Evolutionary conservation across 1,284 basidiomycete species (phyloP), one percentile per base, ranked within the genome.

Genomic region (Coniferiporia weirii): DNA sequence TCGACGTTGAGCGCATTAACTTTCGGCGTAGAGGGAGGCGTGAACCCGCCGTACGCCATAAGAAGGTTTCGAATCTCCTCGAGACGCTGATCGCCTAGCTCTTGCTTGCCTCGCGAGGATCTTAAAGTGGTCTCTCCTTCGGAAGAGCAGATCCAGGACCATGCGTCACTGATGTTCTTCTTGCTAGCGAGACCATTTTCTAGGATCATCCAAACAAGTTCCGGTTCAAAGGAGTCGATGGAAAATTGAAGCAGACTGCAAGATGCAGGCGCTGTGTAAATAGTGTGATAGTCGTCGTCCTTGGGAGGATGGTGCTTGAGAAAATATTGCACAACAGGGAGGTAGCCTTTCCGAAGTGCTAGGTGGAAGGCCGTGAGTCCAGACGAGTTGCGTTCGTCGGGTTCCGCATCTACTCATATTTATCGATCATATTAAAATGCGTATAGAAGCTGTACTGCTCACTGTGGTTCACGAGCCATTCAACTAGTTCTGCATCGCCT

Each of bases 391-490:
- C 80, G 79, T 69, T 90, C 87, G 60, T 89, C 87, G 20, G 80
- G 74, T 62, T 88, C 84, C 51, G 85, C 85, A 71, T 82, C 88
- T 90, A 66, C 61, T 59, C 53, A 59, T 64, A 62, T 64, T 62
- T 58, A 65, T 66, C 63, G 63, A 58, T 62, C 62, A 59, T 52
- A 52, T 61, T 57, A 34, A 22, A 36, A 56, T 65, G 38, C 65
- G 61, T 62, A 52, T 49, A 68, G 61, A 64, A 64, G 48, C 58
- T 61, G 61, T 32, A 61, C 66, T 58, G 66, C 81, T 63, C 66
- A 89, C 88, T 81, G 68, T 89, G 86, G 3, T 79, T 74, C 68
- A 84, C 79, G 9, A 91, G 77, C 86, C 87, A 90, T 66, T 80
- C 70, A 4, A 87, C 76, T 54, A 90, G 71, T 20, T 79, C 78